Evolutionary conservation across 352 stramenopile genomes (phyloP).

Genomic region (Phytopythium mirpurense): DNA sequence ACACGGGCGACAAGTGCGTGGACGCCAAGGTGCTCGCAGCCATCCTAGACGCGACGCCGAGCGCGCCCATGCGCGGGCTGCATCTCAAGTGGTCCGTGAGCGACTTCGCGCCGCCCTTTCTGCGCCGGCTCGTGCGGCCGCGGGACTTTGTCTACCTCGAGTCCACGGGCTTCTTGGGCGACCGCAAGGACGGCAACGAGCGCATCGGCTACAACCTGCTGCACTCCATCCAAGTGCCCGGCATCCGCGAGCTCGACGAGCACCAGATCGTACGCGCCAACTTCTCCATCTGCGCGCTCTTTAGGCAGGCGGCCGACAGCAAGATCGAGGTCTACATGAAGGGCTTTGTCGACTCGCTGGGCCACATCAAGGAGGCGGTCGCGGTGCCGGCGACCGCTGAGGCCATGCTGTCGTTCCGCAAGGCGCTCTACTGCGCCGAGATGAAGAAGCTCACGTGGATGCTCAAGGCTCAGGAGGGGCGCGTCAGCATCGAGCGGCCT

Average conservation of each 20-base stretch:
- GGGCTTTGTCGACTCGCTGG: constrained; percentile 6
- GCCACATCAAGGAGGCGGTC: constrained; percentile 5
- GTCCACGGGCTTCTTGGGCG: constrained; percentile 17
- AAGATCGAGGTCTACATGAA: constrained; percentile 12
- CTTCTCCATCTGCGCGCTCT: constrained; percentile 16
- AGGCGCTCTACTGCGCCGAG: constrained; percentile 6
- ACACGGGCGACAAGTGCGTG: constrained; percentile 20
- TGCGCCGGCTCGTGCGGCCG: constrained; percentile 19
- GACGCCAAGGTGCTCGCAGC: constrained; percentile 23
- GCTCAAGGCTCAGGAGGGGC: neutral
- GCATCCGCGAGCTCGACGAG: constrained; percentile 7
- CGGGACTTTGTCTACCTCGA: constrained; percentile 33
- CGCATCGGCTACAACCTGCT: constrained; percentile 22
- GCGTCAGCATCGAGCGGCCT: neutral
- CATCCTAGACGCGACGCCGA: constrained; percentile 17
- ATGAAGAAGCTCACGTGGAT: constrained; percentile 13
- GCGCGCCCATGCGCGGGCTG: constrained; percentile 17
- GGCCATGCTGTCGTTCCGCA: constrained; percentile 7
- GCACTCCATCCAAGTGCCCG: constrained; percentile 17
- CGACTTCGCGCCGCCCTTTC: constrained; percentile 8
- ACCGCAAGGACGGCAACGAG: constrained; percentile 7
- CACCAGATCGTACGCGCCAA: constrained; percentile 14
- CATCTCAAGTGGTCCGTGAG: constrained; percentile 20
- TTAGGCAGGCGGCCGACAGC: constrained; percentile 1
- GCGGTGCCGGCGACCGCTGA: constrained; percentile 2